Percentiles rank a stretch among this genome's conserved stretches.
Conservation (phyloP, 179 eudicot genomes). For the Kewa caespitosa region DNA sequence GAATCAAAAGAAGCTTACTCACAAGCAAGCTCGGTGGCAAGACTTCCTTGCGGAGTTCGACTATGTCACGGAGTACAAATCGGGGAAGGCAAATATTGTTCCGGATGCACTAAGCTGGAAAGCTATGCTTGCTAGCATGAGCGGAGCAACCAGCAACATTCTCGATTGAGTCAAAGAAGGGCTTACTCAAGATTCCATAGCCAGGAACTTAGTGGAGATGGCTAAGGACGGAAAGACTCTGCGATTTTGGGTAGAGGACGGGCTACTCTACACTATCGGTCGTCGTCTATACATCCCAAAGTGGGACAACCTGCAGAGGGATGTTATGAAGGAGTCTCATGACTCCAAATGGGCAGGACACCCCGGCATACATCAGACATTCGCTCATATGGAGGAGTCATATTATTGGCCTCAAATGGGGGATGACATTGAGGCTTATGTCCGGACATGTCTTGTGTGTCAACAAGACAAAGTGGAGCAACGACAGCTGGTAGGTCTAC, state of each 20-base stretch:
- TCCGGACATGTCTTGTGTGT: not conserved
- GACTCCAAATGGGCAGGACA: not conserved
- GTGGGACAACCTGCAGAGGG: not conserved
- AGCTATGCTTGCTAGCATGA: not conserved
- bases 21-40: conserved; percentile 6
- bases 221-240: not conserved
- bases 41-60: not conserved
- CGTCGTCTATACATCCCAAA: not conserved
- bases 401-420: not conserved
- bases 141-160: not conserved
- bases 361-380: not conserved
- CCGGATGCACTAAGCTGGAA: not conserved
- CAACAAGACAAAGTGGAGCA: not conserved
- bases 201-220: not conserved
- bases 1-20: not conserved
- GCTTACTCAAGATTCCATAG: not conserved
- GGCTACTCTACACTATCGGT: not conserved
- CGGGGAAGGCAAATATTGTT: not conserved
- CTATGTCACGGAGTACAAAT: not conserved
- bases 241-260: not conserved
- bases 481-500: not conserved
- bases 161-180: not conserved
- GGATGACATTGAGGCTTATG: not conserved
- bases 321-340: not conserved
- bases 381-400: not conserved